Base-by-base conservation (phyloP, 75 land plant genomes). In the Pinus taeda region DNA sequence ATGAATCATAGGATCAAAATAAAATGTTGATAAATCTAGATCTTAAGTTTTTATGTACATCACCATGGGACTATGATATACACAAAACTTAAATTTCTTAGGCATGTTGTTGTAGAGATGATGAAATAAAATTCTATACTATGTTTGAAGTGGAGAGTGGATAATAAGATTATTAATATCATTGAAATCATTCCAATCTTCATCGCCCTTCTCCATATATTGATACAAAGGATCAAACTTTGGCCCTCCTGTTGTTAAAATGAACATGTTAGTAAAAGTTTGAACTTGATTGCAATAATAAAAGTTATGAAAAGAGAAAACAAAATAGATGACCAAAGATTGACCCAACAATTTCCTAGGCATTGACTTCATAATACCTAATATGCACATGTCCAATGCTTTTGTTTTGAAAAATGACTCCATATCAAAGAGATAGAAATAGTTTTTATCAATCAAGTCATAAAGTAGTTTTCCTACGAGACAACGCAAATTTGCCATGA, bases 171-270 rank as follows among this genome's bases (percentile, higher is more conserved):
- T 97, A 69, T 97, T 97, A 1, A 97, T 97, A 65, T 97, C 99
- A 84, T 97, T 97, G 75, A 97, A 97, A 74, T 97, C 99, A 85
- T 97, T 97, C 99, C 99, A 97, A 57, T 97, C 99, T 71, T 97
- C 98, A 78, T 97, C 99, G 55, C 99, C 99, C 76, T 97, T 97
- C 89, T 97, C 99, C 99, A 97, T 97, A 78, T 97, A 98, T 42
- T 98, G 95, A 59, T 97, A 95, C 74, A 97, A 77, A 67, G 99
- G 99, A 81, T 97, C 99, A 89, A 97, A 97, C 73, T 97, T 97
- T 9, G 98, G 98, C 65, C 99, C 99, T 57, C 99, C 99, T 95
- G 79, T 57, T 79, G 60, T 55, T 58, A n/a, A 15, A 37, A 26
- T 22, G 18, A 8, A 36, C 33, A n/a, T 3, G 5, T 20, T 8